Evolutionary conservation across 2,329 filamentous ascomycete species (phyloP).

Genomic region (Pseudogymnoascus sp.): DNA sequence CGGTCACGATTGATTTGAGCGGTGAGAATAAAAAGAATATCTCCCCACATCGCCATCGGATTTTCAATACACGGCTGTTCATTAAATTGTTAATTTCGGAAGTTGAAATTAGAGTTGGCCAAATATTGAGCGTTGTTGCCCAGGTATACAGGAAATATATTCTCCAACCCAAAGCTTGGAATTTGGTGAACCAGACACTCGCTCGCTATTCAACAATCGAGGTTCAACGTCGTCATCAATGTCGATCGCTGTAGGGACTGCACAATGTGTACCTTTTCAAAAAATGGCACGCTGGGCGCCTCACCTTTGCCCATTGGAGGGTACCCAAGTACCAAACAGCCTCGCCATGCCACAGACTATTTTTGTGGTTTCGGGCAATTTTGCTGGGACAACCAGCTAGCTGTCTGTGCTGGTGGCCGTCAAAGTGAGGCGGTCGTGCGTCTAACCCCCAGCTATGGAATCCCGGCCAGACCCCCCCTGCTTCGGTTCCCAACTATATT

Average conservation of each 20-base stretch:
- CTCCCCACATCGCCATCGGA: not conserved
- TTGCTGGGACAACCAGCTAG: not conserved
- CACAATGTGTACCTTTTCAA: not conserved
- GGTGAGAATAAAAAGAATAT: not conserved
- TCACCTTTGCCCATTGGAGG: not conserved
- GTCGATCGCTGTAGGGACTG: not conserved
- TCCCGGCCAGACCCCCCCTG: not conserved
- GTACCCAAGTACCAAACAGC: not conserved
- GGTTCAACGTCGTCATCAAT: not conserved
- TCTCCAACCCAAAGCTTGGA: not conserved
- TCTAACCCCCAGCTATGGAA: not conserved
- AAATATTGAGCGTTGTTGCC: not conserved
- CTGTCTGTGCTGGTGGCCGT: not conserved
- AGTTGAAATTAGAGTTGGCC: not conserved
- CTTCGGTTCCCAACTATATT: not conserved
- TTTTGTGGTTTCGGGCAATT: not conserved
- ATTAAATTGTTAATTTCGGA: not conserved
- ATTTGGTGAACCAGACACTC: not conserved
- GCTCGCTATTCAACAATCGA: not conserved
- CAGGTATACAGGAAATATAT: not conserved
- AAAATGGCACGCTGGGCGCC: not conserved
- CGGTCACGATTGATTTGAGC: not conserved
- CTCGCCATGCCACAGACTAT: not conserved
- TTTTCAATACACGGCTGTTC: not conserved
- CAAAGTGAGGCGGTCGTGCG: not conserved